phyloP scores from a whole-genome alignment of 2,329 filamentous ascomycete genomes.

The Aquanectria penicillioides region DNA sequence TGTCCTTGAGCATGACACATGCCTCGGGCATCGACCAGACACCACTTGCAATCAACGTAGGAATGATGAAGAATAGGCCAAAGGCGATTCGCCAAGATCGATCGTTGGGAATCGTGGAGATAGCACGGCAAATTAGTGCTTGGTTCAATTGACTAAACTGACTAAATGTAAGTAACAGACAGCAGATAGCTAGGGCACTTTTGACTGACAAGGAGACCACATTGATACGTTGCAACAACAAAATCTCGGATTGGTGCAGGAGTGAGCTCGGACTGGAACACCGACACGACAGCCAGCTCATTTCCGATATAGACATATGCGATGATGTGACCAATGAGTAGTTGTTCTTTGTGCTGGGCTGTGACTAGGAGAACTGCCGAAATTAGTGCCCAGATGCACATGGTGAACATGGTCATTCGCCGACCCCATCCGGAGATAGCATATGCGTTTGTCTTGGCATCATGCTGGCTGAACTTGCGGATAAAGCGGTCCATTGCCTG shows the following conservation, averaged over 20 bases:
- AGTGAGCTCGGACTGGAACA: constrained; percentile 46
- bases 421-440: constrained; percentile 42
- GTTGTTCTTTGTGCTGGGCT: constrained; percentile 41
- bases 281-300: constrained; percentile 50
- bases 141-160: neutral
- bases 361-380: constrained; percentile 47
- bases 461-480: neutral
- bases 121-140: neutral
- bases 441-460: neutral
- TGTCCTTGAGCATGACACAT: neutral
- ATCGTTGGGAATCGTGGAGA: neutral
- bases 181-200: neutral
- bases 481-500: neutral
- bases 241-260: constrained; percentile 44
- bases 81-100: neutral
- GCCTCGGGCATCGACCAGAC: neutral
- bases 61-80: neutral
- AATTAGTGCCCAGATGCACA: constrained; percentile 48
- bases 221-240: constrained; percentile 36
- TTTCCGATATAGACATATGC: constrained; percentile 53
- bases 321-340: constrained; percentile 47
- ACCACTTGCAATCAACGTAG: neutral
- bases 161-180: neutral
- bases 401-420: constrained; percentile 47
- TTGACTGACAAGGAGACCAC: neutral